These are phyloP conservation scores for Austropuccinia psidii DNA, from an alignment of 1,284 basidiomycete genomes.

Conservation along the genomic window DNA sequence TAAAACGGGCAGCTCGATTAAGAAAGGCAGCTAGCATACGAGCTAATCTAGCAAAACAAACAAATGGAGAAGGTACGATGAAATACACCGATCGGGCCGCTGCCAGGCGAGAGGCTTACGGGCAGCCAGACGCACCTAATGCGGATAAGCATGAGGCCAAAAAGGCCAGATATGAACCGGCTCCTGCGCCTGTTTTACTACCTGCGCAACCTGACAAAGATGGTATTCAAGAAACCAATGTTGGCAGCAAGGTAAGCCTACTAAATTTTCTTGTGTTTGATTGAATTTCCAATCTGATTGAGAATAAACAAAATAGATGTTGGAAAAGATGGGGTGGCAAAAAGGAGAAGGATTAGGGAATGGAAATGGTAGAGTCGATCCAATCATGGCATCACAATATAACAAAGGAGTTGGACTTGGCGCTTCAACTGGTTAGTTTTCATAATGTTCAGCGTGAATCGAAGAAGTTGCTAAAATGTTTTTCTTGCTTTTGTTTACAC, in stretches of 20 bases:
- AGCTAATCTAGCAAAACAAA: neutral
- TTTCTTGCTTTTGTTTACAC: neutral
- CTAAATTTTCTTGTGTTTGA: constrained; percentile 32
- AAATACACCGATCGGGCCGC: constrained; percentile 87
- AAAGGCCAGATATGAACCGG: constrained; percentile 15
- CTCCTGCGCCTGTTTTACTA: constrained; percentile 29
- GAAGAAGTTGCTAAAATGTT: neutral
- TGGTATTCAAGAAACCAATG: constrained; percentile 44
- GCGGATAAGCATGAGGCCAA: constrained; percentile 47
- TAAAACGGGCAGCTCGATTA: constrained; percentile 56
- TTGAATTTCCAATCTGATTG: neutral
- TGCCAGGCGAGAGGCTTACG: constrained; percentile 75
- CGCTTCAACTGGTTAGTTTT: constrained; percentile 61
- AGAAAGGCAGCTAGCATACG: constrained; percentile 55
- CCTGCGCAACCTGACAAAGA: constrained; percentile 30
- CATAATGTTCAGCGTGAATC: neutral
- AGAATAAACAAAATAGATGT: neutral
- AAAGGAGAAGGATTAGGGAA: constrained; percentile 76
- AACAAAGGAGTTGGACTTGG: constrained; percentile 76
- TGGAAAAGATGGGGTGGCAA: constrained; percentile 61
- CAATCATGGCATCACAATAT: constrained; percentile 75
- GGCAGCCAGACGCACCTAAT: constrained; percentile 74
- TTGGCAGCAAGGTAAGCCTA: constrained; percentile 44
- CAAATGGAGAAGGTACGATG: constrained; percentile 47
- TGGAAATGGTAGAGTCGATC: constrained; percentile 74